Base-by-base conservation (phyloP, 2,329 filamentous ascomycete genomes). In the Phyllosticta capitalensis region DNA sequence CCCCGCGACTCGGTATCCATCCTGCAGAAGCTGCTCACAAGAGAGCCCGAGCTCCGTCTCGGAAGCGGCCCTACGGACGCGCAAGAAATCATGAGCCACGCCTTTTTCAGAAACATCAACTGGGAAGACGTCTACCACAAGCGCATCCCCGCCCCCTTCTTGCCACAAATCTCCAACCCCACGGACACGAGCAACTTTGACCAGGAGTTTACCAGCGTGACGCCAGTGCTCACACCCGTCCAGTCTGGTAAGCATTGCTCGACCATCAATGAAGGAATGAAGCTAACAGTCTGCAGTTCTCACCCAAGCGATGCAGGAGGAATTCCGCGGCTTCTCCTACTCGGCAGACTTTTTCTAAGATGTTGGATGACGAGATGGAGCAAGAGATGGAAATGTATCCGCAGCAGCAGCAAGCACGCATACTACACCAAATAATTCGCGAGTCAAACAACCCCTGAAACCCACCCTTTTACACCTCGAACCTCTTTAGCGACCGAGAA, bases 101-200 rank as follows among this genome's bases (percentile, higher is more conserved):
- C 94, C 1, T 99, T 99, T 81, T 99, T 99, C 80, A 83, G 91
- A 63, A 95, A 94, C 72, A 89, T 97, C 73, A 95, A 94, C 76
- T 99, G 94, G 94, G 94, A 99, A 65, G 94, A 99, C 71, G 91
- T 99, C 63, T 97, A 96, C 74, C 84, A 96, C 77, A 99, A 97
- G 83, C 84, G 90, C 38, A 85, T 96, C 20, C 83, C 86, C 57
- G 88, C 94, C 58, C 94, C 94, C 0, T 97, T 96, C 78, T 75
- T 92, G 74, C 94, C 94, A 19, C 84, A 84, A 45, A 95, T 99
- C 68, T 94, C 88, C 76, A 95, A 83, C 71, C 83, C 92, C 9
- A 96, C 94, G 51, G 94, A 99, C 77, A 99, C 94, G n/a, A 96
- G 92, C 81, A 99, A 99, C 78, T 99, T 99, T 74, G 94, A 99